phyloP scores from a whole-genome alignment of 495 filamentous ascomycete genomes.

The Aspergillus hancockii region DNA sequence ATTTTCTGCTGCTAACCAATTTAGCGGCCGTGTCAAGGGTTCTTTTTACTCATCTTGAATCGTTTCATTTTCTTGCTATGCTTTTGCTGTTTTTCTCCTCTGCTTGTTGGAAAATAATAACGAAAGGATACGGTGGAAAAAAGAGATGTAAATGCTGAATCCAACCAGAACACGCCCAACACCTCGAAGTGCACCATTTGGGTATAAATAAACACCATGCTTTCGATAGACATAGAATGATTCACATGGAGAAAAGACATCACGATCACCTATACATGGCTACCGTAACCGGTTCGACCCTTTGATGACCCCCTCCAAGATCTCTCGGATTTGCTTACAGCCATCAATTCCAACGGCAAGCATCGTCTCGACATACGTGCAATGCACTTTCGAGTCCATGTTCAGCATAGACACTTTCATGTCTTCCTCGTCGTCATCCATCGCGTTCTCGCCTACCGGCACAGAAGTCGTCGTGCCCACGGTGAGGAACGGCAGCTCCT shows the following conservation, averaged over 20 bases:
- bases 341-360: constrained; percentile 88
- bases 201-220: constrained; percentile 21
- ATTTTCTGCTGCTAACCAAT: constrained; percentile 22
- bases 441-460: constrained; percentile 37
- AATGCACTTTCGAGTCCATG: constrained; percentile 81
- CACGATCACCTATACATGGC: constrained; percentile 11
- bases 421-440: constrained; percentile 40
- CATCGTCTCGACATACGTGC: constrained; percentile 83
- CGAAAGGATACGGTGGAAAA: not conserved
- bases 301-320: constrained; percentile 63
- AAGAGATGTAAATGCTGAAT: not conserved
- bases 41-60: not conserved
- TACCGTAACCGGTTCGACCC: constrained; percentile 26
- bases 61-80: not conserved
- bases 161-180: constrained; percentile 16
- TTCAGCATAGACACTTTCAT: constrained; percentile 78
- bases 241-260: constrained; percentile 3
- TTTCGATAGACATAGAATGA: constrained; percentile 13
- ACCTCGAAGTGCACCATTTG: constrained; percentile 14
- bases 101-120: not conserved
- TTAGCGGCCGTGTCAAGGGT: not conserved
- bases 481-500: constrained; percentile 86
- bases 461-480: constrained; percentile 71
- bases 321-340: constrained; percentile 79
- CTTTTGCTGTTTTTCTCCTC: not conserved